Base-by-base conservation (phyloP, 225 moss, liverwort and hornwort genomes). In the Marchantia polymorpha region DNA sequence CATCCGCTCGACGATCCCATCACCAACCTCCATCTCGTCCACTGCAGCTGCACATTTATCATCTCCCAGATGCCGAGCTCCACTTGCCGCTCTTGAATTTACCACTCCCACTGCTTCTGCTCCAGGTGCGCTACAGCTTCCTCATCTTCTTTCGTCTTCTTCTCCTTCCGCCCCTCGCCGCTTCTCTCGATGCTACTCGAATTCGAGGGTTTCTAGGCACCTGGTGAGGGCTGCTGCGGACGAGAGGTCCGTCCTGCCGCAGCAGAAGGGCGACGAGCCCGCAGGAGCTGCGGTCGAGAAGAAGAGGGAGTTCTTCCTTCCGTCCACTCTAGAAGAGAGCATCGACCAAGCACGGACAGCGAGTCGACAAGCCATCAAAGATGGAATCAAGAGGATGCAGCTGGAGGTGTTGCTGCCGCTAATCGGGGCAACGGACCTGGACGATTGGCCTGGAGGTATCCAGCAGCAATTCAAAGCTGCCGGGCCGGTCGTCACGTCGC, bases 361-460 rank as follows among this genome's bases (percentile, higher is more conserved):
- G 39, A 77, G 76, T 64, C 76, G 76, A 39, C 75, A 75, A 91
- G 91, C 91, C 46, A 93, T 95, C 71, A 83, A 85, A 83, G 90
- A 92, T 0, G 93, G 87, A 46, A 84, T 90, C 75, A 82, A 73
- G 61, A 86, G 90, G 65, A 56, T 95, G 81, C 61, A 92, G 83
- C 73, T 95, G 78, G 95, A 95, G 83, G 82, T 93, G 54, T 88
- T 89, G 47, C 89, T 95, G 17, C 95, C 95, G 19, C 86, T 95
- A 59, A 95, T 91, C 68, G 95, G 95, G 65, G 95, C 95, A 48
- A 95, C 95, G 13, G 95, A 95, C 80, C 93, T 95, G 56, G 95
- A 95, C 88, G 95, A 95, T 82, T 95, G 95, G 93, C 95, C 95
- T 81, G 95, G 95, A 64, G 95, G 95, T 61, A 95, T 95, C 81